phyloP scores from a whole-genome alignment of 805 yeast species.

The Ogataea nakhonphanomensis region DNA sequence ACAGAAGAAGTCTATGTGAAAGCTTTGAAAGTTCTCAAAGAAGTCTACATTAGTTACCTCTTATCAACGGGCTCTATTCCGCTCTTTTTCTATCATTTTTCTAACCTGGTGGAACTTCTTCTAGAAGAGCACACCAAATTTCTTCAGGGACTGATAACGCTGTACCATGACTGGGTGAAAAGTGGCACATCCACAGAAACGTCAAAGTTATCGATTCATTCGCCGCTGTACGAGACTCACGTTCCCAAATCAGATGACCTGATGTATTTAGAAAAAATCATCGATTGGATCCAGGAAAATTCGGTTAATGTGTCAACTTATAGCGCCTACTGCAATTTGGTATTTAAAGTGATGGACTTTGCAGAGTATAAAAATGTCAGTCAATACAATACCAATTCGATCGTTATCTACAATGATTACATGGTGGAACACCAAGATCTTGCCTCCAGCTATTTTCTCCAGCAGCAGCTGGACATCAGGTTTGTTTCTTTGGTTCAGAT shows the following conservation, averaged over 20 bases:
- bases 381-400: constrained; percentile 23
- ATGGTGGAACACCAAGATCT: constrained; percentile 23
- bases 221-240: constrained; percentile 26
- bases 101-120: constrained; percentile 29
- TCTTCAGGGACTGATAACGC: constrained; percentile 24
- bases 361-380: constrained; percentile 24
- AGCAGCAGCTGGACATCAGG: constrained; percentile 47
- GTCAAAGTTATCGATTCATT: constrained; percentile 13
- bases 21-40: constrained; percentile 40
- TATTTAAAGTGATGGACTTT: constrained; percentile 22
- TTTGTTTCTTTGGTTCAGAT: constrained; percentile 51
- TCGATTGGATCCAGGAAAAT: constrained; percentile 17
- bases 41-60: constrained; percentile 42
- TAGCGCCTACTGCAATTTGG: constrained; percentile 27
- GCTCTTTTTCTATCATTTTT: constrained; percentile 30
- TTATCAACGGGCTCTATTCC: constrained; percentile 36
- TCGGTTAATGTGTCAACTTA: constrained; percentile 26
- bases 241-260: constrained; percentile 23
- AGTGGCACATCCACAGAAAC: constrained; percentile 17
- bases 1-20: constrained; percentile 49
- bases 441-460: constrained; percentile 32
- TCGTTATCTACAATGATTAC: constrained; percentile 26
- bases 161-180: constrained; percentile 23
- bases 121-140: constrained; percentile 33
- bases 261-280: constrained; percentile 16